Evolutionary conservation across 805 yeast species (phyloP).

Genomic region (Ogataea populi-albae): DNA sequence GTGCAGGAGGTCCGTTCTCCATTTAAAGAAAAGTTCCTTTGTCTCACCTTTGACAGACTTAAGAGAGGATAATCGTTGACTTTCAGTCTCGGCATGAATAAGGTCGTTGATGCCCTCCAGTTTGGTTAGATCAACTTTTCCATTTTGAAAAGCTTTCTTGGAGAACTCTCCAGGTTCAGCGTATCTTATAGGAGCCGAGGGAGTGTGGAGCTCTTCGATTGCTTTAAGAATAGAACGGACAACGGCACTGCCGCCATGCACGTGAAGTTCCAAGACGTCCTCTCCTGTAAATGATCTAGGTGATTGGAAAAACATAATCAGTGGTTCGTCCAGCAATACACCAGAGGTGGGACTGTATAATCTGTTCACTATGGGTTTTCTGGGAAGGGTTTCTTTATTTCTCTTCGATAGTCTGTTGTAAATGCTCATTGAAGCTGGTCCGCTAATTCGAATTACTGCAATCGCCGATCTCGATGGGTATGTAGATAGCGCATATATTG

Average conservation of each 20-base stretch:
- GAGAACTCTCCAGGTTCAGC: constrained; percentile 96
- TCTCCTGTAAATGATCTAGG: constrained; percentile 93
- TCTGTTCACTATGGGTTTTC: constrained; percentile 57
- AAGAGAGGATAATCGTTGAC: constrained; percentile 74
- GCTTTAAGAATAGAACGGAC: constrained; percentile 64
- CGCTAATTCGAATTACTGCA: constrained; percentile 81
- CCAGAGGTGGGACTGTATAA: constrained; percentile 43
- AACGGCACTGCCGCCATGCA: constrained; percentile 93
- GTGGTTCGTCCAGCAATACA: constrained; percentile 68
- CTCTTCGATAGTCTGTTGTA: constrained; percentile 45
- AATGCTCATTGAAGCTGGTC: constrained; percentile 53
- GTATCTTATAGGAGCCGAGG: constrained; percentile 53
- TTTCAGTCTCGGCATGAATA: constrained; percentile 92
- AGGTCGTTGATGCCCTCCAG: constrained; percentile 86
- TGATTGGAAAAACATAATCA: constrained; percentile 61
- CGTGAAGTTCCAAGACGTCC: constrained; percentile 81
- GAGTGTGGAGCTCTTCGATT: constrained; percentile 51
- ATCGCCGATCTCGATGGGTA: constrained; percentile 79
- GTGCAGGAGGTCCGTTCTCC: constrained; percentile 68
- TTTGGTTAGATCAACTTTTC: constrained; percentile 80
- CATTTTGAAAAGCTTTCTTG: constrained; percentile 78
- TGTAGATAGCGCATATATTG: constrained; percentile 90
- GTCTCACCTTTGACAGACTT: constrained; percentile 70
- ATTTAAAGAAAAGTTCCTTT: constrained; percentile 47
- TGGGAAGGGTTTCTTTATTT: constrained; percentile 39